Base-by-base conservation (phyloP, 208 protist species). In the Leishmania amazonensis region DNA sequence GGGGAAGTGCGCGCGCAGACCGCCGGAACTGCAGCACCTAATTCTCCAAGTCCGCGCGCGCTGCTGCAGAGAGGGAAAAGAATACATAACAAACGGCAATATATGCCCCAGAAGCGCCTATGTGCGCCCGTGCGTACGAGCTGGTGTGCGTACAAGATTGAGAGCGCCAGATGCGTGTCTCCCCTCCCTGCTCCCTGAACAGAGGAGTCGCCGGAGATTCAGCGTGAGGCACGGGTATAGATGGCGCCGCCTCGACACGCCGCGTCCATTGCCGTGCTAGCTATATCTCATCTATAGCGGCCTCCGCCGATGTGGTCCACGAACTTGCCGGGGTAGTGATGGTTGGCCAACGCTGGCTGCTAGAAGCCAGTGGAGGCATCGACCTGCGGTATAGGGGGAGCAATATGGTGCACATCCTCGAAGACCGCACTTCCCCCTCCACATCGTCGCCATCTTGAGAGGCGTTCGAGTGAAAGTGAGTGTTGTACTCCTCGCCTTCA, bases 251-350 rank as follows among this genome's bases (percentile, higher is more conserved):
- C 5, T 35, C 8, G 6, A 17, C 35, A 54, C 28, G 1, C 58
- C 71, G 8, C 24, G 24, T 17, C 68, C 21, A 3, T 38, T 51
- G 4, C 45, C 73, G 42, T 74, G n/a, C 17, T 54, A 21, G 57
- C 49, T 35, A 62, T 51, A 62, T 51, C 68, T 73, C 79, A 83
- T n/a, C 72, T 60, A n/a, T 73, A 78, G 0, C 53, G 42, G 35
- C 73, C 71, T 19, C 76, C 42, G 0, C 42, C 79, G 24, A 60
- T 49, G 79, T 78, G 73, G 47, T 62, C 72, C 9, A 67, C 8
- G 28, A 67, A 38, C 7, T n/a, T 17, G 9, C 76, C 79, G 3
- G 60, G 57, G 62, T 83, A 78, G 1, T 54, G 1, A 31, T 67
- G 28, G 21, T 72, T 60, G 13, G 58, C n/a, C 5, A 35, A 31